phyloP scores from a whole-genome alignment of 148 eudicot genomes.

The Rhododendron griersonianum region DNA sequence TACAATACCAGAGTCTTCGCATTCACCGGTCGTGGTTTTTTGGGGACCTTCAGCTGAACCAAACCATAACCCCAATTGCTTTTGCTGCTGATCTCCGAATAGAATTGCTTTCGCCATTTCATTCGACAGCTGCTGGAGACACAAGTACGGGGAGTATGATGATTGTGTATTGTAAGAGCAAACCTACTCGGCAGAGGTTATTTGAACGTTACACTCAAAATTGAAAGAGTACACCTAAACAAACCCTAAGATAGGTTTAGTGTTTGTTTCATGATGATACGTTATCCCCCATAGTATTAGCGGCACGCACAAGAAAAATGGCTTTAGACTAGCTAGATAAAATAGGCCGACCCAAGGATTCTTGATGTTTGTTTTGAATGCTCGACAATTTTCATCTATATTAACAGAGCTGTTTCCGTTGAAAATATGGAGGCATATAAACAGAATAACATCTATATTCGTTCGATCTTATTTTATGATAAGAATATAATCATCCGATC shows the following conservation, averaged over 20 bases:
- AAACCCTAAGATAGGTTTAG: neutral
- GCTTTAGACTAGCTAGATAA: too few species aligned
- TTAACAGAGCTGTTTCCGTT: too few species aligned
- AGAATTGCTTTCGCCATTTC: conserved; percentile 69
- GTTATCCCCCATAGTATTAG: neutral
- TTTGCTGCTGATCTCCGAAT: conserved; percentile 33
- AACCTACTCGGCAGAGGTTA: neutral
- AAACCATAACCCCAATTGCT: neutral
- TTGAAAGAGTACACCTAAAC: neutral
- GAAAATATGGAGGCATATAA: too few species aligned
- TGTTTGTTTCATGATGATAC: neutral
- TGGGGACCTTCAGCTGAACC: conserved; percentile 9
- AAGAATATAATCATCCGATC: too few species aligned
- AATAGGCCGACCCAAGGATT: too few species aligned
- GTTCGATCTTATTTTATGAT: too few species aligned
- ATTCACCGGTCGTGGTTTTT: conserved; percentile 15
- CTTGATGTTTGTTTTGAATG: too few species aligned
- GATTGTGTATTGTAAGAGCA: too few species aligned
- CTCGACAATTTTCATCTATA: too few species aligned
- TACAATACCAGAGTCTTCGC: conserved; percentile 13
- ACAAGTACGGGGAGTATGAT: too few species aligned
- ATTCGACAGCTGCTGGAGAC: neutral
- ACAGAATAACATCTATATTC: too few species aligned
- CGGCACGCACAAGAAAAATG: neutral
- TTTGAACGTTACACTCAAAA: neutral